These are phyloP conservation scores for Diaporthe helianthi DNA, from an alignment of 2,329 filamentous ascomycete species.

Conservation along the genomic window DNA sequence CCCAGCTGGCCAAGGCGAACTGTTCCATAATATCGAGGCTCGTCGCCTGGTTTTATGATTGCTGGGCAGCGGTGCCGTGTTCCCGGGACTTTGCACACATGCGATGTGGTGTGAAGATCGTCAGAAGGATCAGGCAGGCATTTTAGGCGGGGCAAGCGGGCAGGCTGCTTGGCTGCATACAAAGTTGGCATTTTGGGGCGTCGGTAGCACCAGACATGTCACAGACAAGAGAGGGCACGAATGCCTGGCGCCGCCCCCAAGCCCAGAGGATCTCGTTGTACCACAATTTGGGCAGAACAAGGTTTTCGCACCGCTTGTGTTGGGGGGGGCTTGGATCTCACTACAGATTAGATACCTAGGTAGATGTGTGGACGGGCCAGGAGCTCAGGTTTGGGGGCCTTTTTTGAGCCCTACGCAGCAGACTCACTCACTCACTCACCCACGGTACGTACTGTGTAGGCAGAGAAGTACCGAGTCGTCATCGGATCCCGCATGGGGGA, in stretches of 20 bases:
- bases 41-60: neutral
- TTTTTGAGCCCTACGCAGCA: neutral
- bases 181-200: neutral
- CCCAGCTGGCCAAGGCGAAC: neutral
- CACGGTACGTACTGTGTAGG: neutral
- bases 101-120: neutral
- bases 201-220: conserved; percentile 12
- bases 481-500: conserved; percentile 14
- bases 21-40: neutral
- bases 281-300: neutral
- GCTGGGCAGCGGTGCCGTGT: conserved; percentile 12
- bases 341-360: too few species aligned
- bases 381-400: neutral
- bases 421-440: too few species aligned
- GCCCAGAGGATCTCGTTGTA: neutral
- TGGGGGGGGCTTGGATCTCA: too few species aligned
- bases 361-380: neutral
- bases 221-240: neutral
- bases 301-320: too few species aligned
- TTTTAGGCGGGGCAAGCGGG: neutral
- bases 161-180: conserved; percentile 1
- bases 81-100: neutral
- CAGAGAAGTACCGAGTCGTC: neutral
- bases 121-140: neutral
- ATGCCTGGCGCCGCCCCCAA: neutral